Conservation (phyloP, 2,329 filamentous ascomycete genomes). For the Mycosphaerella sp. region DNA sequence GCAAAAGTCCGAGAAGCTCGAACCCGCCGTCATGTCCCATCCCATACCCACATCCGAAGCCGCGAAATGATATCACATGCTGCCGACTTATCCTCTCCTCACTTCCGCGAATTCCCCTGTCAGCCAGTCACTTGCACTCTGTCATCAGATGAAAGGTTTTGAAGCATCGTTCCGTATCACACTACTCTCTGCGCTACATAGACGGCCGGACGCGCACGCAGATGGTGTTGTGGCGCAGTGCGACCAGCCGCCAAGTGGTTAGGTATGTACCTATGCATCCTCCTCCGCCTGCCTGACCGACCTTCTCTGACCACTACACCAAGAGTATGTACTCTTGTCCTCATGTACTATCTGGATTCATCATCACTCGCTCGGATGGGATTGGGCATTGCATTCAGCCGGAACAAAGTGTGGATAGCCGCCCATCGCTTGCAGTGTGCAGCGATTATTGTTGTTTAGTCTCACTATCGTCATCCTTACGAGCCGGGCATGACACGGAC, state of each 20-base stretch:
- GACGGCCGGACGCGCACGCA: neutral
- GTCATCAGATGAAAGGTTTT: neutral
- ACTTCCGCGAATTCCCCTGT: neutral
- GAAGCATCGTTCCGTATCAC: neutral
- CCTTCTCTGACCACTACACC: too few species aligned
- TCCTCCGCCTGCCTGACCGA: too few species aligned
- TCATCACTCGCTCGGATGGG: conserved; percentile 3
- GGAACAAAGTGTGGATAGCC: conserved; percentile 3
- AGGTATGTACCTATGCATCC: too few species aligned
- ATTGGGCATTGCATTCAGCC: conserved; percentile 2
- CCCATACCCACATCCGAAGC: conserved; percentile 5
- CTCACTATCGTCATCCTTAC: conserved; percentile 7
- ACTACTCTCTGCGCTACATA: neutral
- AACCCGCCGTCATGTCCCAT: conserved; percentile 2
- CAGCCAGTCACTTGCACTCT: neutral
- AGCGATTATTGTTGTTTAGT: neutral
- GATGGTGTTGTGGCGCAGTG: conserved; percentile 1
- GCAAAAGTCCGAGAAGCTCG: neutral
- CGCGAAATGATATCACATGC: neutral
- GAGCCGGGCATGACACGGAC: conserved; percentile 1
- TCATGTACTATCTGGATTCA: neutral
- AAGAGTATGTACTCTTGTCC: too few species aligned
- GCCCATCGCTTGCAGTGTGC: conserved; percentile 3
- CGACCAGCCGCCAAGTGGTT: neutral
- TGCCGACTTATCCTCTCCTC: neutral